phyloP scores from a whole-genome alignment of 1,284 basidiomycete genomes.

The Vanrija humicola region DNA sequence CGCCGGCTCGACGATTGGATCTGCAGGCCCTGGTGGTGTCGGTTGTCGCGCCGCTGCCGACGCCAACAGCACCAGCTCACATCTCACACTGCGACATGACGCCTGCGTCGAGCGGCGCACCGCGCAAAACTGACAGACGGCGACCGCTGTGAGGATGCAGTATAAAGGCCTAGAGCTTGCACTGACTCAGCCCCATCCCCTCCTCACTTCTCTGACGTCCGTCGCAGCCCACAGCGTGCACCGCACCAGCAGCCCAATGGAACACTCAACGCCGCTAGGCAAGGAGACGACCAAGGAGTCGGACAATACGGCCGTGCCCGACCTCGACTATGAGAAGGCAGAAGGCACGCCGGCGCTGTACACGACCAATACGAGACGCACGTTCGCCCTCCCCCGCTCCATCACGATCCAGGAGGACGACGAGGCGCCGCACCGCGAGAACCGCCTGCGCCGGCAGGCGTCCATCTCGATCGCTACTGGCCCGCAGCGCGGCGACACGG shows the following conservation, averaged over 20 bases:
- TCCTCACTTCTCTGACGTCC: not conserved
- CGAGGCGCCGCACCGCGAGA: slow-evolving; percentile 12
- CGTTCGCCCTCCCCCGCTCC: slow-evolving; percentile 13
- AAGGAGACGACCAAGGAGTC: slow-evolving; percentile 4
- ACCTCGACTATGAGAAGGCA: slow-evolving; percentile 7
- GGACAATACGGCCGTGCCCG: not conserved
- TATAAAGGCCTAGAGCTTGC: too few species aligned
- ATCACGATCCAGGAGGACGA: slow-evolving; percentile 26
- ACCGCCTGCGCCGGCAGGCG: slow-evolving; percentile 23
- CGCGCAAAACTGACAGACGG: too few species aligned
- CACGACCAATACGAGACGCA: too few species aligned
- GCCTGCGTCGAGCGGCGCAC: too few species aligned
- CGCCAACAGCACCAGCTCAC: too few species aligned
- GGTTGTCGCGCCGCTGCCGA: too few species aligned
- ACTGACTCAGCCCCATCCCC: not conserved
- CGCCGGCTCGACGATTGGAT: too few species aligned
- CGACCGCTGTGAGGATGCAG: too few species aligned
- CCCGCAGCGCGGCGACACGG: slow-evolving; percentile 21
- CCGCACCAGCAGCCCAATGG: not conserved
- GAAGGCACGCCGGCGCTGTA: not conserved
- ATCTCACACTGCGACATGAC: too few species aligned
- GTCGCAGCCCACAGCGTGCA: not conserved
- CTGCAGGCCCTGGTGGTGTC: too few species aligned
- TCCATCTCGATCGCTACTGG: slow-evolving; percentile 19
- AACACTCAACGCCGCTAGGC: not conserved